Percentiles rank a stretch among this genome's conserved stretches.
These are phyloP conservation scores for Gracilaria domingensis DNA, from an alignment of 23 red algal genomes.

Conservation along the genomic window DNA sequence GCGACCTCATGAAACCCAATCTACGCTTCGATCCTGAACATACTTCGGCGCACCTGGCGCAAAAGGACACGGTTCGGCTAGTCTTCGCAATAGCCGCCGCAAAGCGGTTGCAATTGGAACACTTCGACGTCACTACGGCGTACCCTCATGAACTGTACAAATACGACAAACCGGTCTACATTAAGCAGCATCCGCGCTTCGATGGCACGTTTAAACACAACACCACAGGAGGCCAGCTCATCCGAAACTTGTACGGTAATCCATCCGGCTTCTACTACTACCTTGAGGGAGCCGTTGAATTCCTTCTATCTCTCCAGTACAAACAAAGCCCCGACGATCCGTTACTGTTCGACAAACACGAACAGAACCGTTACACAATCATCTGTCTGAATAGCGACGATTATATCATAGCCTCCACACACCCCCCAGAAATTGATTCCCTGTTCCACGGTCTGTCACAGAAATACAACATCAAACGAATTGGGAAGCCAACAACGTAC, in stretches of 20 bases:
- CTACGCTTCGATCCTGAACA: constrained; percentile 40
- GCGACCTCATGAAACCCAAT: not conserved
- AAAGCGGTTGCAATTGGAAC: not conserved
- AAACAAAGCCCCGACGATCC: constrained; percentile 34
- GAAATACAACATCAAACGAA: constrained; percentile 15
- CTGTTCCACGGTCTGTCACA: not conserved
- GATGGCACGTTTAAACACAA: constrained; percentile 41
- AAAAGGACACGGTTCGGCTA: constrained; percentile 29
- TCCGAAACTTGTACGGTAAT: constrained; percentile 52
- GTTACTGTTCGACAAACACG: constrained; percentile 19
- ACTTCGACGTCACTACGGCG: constrained; percentile 32
- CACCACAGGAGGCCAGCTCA: not conserved
- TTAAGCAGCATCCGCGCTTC: constrained; percentile 14
- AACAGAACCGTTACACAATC: not conserved
- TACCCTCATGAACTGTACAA: constrained; percentile 49
- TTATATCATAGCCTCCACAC: constrained; percentile 18
- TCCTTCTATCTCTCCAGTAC: not conserved
- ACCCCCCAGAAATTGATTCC: not conserved
- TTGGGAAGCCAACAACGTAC: not conserved
- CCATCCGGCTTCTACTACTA: constrained; percentile 12
- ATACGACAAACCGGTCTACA: constrained; percentile 21
- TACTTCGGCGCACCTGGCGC: not conserved
- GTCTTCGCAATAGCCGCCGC: not conserved
- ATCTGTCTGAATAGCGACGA: constrained; percentile 6
- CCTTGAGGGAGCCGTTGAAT: not conserved